Percentiles rank a stretch among this genome's conserved stretches.
Conservation (phyloP, 2,329 filamentous ascomycete species). For the Xylaria sp. region DNA sequence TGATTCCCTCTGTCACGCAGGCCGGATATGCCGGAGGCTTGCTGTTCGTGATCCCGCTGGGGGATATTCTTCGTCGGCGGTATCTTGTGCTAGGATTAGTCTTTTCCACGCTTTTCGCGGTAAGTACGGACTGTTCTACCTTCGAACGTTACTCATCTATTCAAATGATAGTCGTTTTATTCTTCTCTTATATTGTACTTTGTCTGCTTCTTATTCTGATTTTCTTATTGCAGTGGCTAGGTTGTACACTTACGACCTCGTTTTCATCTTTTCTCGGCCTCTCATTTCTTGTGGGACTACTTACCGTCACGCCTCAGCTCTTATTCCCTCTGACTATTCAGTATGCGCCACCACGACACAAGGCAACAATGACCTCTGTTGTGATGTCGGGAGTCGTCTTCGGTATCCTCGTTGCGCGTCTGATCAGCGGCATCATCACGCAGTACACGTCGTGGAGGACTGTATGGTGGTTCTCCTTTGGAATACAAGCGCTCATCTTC, state of each 20-base stretch:
- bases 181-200: background rate
- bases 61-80: constrained; percentile 74
- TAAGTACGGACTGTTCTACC: constrained; percentile 51
- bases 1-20: constrained; percentile 80
- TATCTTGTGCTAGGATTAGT: constrained; percentile 76
- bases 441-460: constrained; percentile 80
- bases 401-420: constrained; percentile 79
- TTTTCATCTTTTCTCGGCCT: constrained; percentile 74
- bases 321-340: constrained; percentile 86
- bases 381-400: constrained; percentile 80
- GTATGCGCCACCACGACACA: constrained; percentile 74
- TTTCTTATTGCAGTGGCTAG: constrained; percentile 65
- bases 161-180: background rate
- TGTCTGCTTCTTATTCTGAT: background rate
- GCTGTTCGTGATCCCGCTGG: constrained; percentile 79
- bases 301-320: constrained; percentile 81
- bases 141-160: too few relatives aligned
- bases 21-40: constrained; percentile 81
- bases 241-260: constrained; percentile 73
- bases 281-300: constrained; percentile 79
- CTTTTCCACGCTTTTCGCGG: constrained; percentile 74
- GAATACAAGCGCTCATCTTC: constrained; percentile 75
- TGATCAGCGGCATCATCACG: constrained; percentile 79
- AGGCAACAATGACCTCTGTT: constrained; percentile 76
- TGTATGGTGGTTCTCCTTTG: constrained; percentile 82